Evolutionary conservation across 345 rosid genomes (phyloP), one percentile per base, ranked within the genome.

Genomic region (Eucalyptus viminalis): DNA sequence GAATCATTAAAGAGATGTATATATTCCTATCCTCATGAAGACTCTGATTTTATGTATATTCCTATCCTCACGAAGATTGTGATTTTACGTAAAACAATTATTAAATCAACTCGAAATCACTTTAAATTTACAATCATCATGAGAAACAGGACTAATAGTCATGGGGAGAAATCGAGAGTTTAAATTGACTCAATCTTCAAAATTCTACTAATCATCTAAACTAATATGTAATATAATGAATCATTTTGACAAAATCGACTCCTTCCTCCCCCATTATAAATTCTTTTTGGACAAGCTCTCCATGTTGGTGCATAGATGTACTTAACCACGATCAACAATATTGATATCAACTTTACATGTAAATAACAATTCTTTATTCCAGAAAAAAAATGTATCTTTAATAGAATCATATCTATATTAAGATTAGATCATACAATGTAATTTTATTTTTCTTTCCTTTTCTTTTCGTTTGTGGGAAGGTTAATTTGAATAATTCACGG

Each of bases 201-300:
- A 65, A 65, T 7, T 14, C 72, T 15, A 14, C 17, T 65, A n/a
- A 65, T 29, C 37, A n/a, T 65, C 17, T 65, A n/a, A 65, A 65
- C 17, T 65, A 2, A 14, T 65, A 0, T 0, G 21, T n/a, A n/a
- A 14, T 14, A n/a, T 60, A 6, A 60, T 13, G 7, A 11, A 60
- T 13, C 15, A 25, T 60, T 60, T 27, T 60, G n/a, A 65, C 14
- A 21, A 76, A 37, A 76, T 76, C 3, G 45, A 40, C 45, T 19
- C 5, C 6, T 40, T 37, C 9, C 5, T 76, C 8, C 24, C 4
- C 2, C 1, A 6, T 21, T 40, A 37, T 21, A 76, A 37, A 40
- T 4, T 21, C 47, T 76, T 40, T 76, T 11, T 13, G 14, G 47
- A 76, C 3, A 19, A 11, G 15, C 29, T 76, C 15, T 37, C 27